These are phyloP conservation scores for Blastobotrys buckinghamii DNA, from an alignment of 1,139 yeast genomes.

Conservation along the genomic window DNA sequence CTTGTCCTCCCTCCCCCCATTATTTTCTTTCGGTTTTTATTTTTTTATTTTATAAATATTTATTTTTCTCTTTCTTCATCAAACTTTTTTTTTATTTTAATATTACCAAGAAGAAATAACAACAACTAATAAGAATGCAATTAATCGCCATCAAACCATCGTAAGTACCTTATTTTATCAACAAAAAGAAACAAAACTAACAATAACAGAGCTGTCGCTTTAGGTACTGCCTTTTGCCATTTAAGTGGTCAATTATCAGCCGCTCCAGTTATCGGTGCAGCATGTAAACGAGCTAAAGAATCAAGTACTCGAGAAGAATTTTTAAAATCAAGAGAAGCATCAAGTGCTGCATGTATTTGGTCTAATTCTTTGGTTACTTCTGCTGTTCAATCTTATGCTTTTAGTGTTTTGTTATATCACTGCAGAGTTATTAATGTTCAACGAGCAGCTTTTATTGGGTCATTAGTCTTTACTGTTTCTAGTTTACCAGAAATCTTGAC, in stretches of 20 bases:
- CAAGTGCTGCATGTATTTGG: constrained; percentile 34
- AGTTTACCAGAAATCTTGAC: constrained; percentile 35
- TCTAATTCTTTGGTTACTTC: constrained; percentile 34
- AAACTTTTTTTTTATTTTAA: background rate
- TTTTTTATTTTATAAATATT: too few species aligned
- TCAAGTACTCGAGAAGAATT: constrained; percentile 34
- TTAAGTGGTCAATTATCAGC: constrained; percentile 33
- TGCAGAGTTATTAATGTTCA: constrained; percentile 36
- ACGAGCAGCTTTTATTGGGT: constrained; percentile 39
- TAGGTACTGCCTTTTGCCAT: constrained; percentile 39
- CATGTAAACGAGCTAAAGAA: constrained; percentile 34
- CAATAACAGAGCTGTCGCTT: constrained; percentile 32
- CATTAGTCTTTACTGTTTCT: constrained; percentile 35
- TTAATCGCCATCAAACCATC: constrained; percentile 10
- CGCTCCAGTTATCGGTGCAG: constrained; percentile 39
- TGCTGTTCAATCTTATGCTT: constrained; percentile 38
- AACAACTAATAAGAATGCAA: background rate
- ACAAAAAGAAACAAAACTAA: background rate
- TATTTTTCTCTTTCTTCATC: background rate
- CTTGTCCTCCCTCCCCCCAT: too few species aligned
- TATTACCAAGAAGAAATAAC: background rate
- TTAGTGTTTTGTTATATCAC: constrained; percentile 36
- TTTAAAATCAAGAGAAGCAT: constrained; percentile 34
- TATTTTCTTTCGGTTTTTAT: background rate
- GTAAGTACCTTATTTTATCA: constrained; percentile 1